A percentile compares a stretch with the other conserved stretches of the same genome.
Evolutionary conservation across 495 filamentous ascomycete species (phyloP).

Genomic region (Neurospora sp.): DNA sequence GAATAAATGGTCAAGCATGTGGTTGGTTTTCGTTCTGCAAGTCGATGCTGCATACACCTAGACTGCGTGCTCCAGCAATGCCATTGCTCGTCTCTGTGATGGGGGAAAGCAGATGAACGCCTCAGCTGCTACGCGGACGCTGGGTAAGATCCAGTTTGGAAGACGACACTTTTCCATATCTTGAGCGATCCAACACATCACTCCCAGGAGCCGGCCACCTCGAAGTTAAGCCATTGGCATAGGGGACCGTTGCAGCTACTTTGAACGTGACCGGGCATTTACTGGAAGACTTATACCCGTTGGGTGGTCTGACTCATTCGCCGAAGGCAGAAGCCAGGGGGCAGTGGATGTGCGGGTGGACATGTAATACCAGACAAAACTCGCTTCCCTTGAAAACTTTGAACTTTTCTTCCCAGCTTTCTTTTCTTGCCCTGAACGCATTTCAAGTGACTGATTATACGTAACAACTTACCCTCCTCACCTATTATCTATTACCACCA

Average conservation of each 20-base stretch:
- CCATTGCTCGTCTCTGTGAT: neutral
- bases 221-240: neutral
- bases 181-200: neutral
- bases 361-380: neutral
- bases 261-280: neutral
- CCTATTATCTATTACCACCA: neutral
- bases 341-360: neutral
- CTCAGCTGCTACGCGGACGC: neutral
- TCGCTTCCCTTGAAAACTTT: neutral
- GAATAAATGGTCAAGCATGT: slow-evolving; percentile 26
- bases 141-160: neutral
- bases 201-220: neutral
- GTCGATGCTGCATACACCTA: neutral
- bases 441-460: neutral
- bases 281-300: neutral
- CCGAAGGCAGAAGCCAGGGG: neutral
- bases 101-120: neutral
- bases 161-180: neutral
- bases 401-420: neutral
- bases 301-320: neutral
- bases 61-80: neutral
- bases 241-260: neutral
- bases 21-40: slow-evolving; percentile 9
- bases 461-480: neutral
- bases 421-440: neutral